These are phyloP conservation scores for Leishmania tarentolae DNA, from an alignment of 208 protist species.

Conservation along the genomic window DNA sequence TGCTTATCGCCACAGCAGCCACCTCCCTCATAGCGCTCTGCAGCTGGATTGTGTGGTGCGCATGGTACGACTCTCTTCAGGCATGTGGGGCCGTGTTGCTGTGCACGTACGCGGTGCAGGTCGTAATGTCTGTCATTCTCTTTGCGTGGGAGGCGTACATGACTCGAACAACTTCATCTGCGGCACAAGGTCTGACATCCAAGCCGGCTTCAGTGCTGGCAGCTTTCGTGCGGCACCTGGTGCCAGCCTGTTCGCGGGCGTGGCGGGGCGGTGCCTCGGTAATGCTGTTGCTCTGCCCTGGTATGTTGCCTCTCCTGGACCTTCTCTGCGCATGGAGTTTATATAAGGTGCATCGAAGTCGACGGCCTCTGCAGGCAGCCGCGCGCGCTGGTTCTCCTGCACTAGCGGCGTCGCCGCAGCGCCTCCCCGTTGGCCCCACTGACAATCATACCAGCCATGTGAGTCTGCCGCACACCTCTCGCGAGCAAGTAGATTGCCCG, in stretches of 20 bases:
- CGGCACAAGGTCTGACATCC: not conserved
- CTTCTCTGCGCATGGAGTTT: conserved; percentile 23
- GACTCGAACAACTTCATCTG: not conserved
- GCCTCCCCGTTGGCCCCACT: not conserved
- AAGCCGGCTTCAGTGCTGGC: not conserved
- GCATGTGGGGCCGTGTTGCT: conserved; percentile 13
- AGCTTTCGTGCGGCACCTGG: conserved; percentile 20
- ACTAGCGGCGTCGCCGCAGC: not conserved
- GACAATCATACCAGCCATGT: not conserved
- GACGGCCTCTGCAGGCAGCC: conserved; percentile 7
- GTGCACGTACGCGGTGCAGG: conserved; percentile 13
- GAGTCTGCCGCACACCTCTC: not conserved
- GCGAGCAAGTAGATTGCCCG: conserved; percentile 12
- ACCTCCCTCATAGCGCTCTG: conserved; percentile 20
- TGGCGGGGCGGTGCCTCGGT: conserved; percentile 6
- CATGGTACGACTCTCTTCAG: conserved; percentile 11
- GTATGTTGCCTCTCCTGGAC: conserved; percentile 26
- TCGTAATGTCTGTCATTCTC: conserved; percentile 4
- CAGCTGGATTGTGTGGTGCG: conserved; percentile 21
- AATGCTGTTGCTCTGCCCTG: conserved; percentile 17
- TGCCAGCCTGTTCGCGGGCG: conserved; percentile 6
- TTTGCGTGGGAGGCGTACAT: conserved; percentile 7
- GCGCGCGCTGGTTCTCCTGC: not conserved
- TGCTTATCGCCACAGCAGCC: conserved; percentile 6
- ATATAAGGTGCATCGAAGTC: conserved; percentile 5